Evolutionary conservation across 805 yeast genomes (phyloP).

Genomic region (Ogataea glucozyma): DNA sequence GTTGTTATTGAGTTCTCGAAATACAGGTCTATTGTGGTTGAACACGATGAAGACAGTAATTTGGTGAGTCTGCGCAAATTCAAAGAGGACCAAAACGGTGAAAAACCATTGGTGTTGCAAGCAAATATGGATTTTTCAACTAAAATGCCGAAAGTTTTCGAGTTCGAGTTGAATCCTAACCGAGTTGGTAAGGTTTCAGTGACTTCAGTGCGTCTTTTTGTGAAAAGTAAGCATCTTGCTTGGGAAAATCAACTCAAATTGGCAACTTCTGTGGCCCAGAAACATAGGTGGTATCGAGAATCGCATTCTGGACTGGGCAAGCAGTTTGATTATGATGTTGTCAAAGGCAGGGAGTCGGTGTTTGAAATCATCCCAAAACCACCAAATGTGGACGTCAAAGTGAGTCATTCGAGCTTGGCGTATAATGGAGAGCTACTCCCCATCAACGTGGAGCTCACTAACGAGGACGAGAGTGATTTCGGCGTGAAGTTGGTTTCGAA

Average conservation of each 20-base stretch:
- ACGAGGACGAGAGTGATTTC: constrained; percentile 35
- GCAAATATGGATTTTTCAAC: constrained; percentile 21
- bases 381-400: constrained; percentile 35
- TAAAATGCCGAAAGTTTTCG: constrained; percentile 17
- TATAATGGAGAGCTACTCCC: constrained; percentile 36
- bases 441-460: constrained; percentile 28
- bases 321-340: constrained; percentile 17
- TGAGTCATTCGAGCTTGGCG: constrained; percentile 30
- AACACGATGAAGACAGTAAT: constrained; percentile 10
- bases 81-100: constrained; percentile 3
- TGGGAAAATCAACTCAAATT: constrained; percentile 20
- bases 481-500: constrained; percentile 29
- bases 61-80: neutral
- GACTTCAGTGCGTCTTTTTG: constrained; percentile 18
- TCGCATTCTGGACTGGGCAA: constrained; percentile 16
- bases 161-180: constrained; percentile 24
- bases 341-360: constrained; percentile 15
- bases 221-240: constrained; percentile 13
- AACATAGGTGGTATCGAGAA: constrained; percentile 21
- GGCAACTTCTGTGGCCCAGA: neutral
- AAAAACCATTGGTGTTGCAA: constrained; percentile 11
- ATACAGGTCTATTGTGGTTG: constrained; percentile 12
- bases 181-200: constrained; percentile 29
- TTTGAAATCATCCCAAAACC: constrained; percentile 41
- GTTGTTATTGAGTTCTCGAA: constrained; percentile 25